A percentile compares a stretch with the other conserved stretches of the same genome.
phyloP scores from a whole-genome alignment of 345 rosid genomes.

The Draba incana region DNA sequence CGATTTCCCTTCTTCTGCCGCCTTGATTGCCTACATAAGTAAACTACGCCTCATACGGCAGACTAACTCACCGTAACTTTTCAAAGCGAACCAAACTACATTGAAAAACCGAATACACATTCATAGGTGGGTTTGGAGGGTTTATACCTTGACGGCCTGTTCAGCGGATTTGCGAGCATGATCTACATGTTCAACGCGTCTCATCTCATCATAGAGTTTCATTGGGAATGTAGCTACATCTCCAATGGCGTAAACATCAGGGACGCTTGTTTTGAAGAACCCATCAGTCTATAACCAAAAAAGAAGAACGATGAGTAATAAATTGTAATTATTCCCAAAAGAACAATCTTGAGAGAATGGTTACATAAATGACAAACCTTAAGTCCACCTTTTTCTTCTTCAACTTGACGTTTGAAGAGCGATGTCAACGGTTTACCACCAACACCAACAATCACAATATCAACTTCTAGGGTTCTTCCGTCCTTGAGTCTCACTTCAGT shows the following conservation, averaged over 20 bases:
- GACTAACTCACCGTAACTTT: no score
- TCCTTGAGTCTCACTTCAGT: slow-evolving; percentile 84
- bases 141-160: slow-evolving; percentile 92
- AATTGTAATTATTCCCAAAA: no score
- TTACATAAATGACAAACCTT: slow-evolving; percentile 45
- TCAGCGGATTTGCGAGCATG: slow-evolving; percentile 98
- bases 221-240: slow-evolving; percentile 89
- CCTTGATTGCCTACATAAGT: slow-evolving; percentile 69
- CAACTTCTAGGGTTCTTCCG: slow-evolving; percentile 82
- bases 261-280: slow-evolving; percentile 42
- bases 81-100: no score
- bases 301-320: slow-evolving; percentile 6
- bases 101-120: no score
- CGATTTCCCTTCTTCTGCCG: slow-evolving; percentile 62
- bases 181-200: slow-evolving; percentile 97
- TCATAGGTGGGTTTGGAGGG: no score
- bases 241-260: slow-evolving; percentile 91
- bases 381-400: slow-evolving; percentile 91
- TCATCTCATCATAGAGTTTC: slow-evolving; percentile 72
- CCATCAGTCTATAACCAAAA: slow-evolving; percentile 37
- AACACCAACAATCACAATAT: slow-evolving; percentile 93
- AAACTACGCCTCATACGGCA: no score
- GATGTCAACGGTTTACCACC: slow-evolving; percentile 81
- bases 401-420: slow-evolving; percentile 87
- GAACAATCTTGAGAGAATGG: neutral